A percentile compares a stretch with the other conserved stretches of the same genome.
These are phyloP conservation scores for Annona squamosa DNA, from an alignment of 164 flowering plant genomes.

Conservation along the genomic window DNA sequence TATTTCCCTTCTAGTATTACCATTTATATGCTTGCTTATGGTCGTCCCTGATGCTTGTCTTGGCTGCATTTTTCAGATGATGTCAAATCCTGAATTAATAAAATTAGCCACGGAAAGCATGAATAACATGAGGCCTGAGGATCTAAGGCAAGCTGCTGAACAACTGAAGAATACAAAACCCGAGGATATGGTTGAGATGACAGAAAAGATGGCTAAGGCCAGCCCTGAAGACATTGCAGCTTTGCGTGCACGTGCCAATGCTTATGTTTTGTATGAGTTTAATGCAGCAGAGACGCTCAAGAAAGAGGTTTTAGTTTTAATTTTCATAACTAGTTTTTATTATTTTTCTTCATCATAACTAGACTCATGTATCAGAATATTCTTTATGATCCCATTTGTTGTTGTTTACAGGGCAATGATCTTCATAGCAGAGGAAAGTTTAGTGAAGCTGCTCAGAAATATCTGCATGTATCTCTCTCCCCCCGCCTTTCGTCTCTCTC, in stretches of 20 bases:
- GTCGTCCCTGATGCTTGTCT: neutral
- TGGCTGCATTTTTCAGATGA: constrained; percentile 49
- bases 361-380: too few relatives aligned
- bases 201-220: constrained; percentile 81
- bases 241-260: constrained; percentile 66
- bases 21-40: neutral
- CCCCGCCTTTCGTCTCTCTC: neutral
- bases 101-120: constrained; percentile 87
- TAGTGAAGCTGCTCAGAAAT: constrained; percentile 63
- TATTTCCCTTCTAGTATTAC: neutral
- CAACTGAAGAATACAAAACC: constrained; percentile 79
- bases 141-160: constrained; percentile 73
- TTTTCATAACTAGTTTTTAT: neutral
- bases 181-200: constrained; percentile 84
- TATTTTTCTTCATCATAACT: too few relatives aligned
- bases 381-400: neutral
- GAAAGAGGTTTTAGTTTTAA: constrained; percentile 48
- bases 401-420: constrained; percentile 70
- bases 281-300: constrained; percentile 77
- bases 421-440: constrained; percentile 75
- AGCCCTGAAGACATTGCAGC: constrained; percentile 84
- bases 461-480: constrained; percentile 44
- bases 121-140: constrained; percentile 86
- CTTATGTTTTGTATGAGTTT: constrained; percentile 55
- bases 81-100: constrained; percentile 91